Evolutionary conservation across 2,329 filamentous ascomycete genomes (phyloP).

Genomic region (Colletotrichum sansevieriae): DNA sequence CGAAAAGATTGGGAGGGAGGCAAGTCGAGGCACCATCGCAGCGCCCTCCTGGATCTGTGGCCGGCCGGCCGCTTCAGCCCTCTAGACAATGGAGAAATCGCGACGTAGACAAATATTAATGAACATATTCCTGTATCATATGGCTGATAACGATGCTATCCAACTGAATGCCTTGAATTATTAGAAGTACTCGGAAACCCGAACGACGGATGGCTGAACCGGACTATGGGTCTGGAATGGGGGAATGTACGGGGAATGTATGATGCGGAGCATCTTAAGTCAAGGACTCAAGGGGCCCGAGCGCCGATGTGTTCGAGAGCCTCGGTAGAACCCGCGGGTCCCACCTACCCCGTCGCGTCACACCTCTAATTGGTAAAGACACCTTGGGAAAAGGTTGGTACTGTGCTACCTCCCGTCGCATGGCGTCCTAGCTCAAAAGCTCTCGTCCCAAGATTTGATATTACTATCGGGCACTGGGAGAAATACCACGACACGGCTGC

Average conservation of each 20-base stretch:
- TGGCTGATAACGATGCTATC: background rate
- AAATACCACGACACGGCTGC: no score
- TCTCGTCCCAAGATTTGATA: background rate
- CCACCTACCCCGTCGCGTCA: constrained; percentile 29
- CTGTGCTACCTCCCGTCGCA: background rate
- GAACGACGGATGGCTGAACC: no score
- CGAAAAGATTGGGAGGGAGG: constrained; percentile 36
- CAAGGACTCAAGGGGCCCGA: background rate
- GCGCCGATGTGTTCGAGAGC: constrained; percentile 6
- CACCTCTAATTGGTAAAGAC: constrained; percentile 14
- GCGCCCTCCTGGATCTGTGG: constrained; percentile 37
- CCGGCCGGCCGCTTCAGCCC: constrained; percentile 31
- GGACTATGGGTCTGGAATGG: background rate
- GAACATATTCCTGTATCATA: constrained; percentile 47
- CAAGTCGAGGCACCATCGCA: constrained; percentile 34
- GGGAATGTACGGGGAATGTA: background rate
- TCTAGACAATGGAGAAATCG: constrained; percentile 43
- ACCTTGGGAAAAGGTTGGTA: constrained; percentile 3
- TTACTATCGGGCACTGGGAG: background rate
- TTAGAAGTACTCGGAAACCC: no score
- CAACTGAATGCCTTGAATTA: background rate
- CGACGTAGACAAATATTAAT: constrained; percentile 56
- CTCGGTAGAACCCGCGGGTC: constrained; percentile 27
- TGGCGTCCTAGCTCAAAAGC: constrained; percentile 2
- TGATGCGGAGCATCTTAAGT: background rate